Percentiles rank a stretch among this genome's conserved stretches.
Evolutionary conservation across 1,284 basidiomycete species (phyloP).

Genomic region (Apiotrichum sp.): DNA sequence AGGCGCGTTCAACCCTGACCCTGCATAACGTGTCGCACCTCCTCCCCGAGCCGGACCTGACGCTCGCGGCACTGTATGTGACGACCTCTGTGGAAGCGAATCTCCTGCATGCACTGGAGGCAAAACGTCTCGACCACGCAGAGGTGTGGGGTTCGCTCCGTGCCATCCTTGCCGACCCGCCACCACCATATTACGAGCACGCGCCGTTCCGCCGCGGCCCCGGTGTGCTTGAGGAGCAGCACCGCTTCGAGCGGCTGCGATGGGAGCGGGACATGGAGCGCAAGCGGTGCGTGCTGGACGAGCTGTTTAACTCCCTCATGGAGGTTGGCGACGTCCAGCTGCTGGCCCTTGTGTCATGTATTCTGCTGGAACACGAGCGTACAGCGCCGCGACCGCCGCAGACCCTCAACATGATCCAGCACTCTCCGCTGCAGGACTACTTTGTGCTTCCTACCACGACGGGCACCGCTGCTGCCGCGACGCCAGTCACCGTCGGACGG

Average conservation of each 20-base stretch:
- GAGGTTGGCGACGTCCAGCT: slow-evolving; percentile 69
- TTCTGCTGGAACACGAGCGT: slow-evolving; percentile 53
- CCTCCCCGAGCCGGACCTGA: slow-evolving; percentile 53
- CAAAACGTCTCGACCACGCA: slow-evolving; percentile 64
- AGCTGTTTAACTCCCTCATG: slow-evolving; percentile 56
- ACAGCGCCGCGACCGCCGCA: slow-evolving; percentile 21
- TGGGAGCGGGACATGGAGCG: slow-evolving; percentile 39
- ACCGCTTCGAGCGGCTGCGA: slow-evolving; percentile 19
- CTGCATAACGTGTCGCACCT: slow-evolving; percentile 58
- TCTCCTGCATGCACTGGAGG: slow-evolving; percentile 55
- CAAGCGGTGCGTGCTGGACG: slow-evolving; percentile 35
- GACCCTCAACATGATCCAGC: slow-evolving; percentile 15
- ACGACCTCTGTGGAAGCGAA: slow-evolving; percentile 53
- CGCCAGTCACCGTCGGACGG: not conserved
- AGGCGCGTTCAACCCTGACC: slow-evolving; percentile 52
- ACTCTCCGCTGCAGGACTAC: slow-evolving; percentile 41
- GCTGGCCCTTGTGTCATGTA: slow-evolving; percentile 66
- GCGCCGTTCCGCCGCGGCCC: slow-evolving; percentile 11
- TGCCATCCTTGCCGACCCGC: slow-evolving; percentile 49
- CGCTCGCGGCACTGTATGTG: slow-evolving; percentile 62
- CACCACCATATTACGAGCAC: slow-evolving; percentile 27
- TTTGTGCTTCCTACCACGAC: slow-evolving; percentile 30
- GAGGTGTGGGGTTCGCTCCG: slow-evolving; percentile 62
- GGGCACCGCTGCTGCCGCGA: not conserved
- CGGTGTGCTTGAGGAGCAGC: not conserved